Percentiles rank a stretch among this genome's conserved stretches.
phyloP scores from a whole-genome alignment of 768 basidiomycete genomes.

The Trametes cingulata region DNA sequence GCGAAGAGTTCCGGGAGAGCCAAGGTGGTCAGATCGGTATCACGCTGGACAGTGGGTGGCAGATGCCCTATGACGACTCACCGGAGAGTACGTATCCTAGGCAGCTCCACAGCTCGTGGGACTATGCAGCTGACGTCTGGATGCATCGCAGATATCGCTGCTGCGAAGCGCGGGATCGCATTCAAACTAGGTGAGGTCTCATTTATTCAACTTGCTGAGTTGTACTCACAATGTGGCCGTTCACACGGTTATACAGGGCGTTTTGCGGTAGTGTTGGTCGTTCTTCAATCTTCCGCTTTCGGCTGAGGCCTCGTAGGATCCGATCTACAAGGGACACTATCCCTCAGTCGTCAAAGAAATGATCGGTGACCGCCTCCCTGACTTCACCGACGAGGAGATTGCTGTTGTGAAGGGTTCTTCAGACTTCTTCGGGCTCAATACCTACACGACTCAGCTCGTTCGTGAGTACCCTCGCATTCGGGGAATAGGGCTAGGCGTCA shows the following conservation, averaged over 20 bases:
- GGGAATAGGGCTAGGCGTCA: neutral
- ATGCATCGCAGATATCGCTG: constrained; percentile 36
- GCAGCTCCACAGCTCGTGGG: neutral
- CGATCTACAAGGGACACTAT: constrained; percentile 72
- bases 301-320: constrained; percentile 42
- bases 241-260: too few relatives aligned
- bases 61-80: constrained; percentile 67
- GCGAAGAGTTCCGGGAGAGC: constrained; percentile 60
- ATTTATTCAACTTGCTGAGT: too few relatives aligned
- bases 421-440: constrained; percentile 75
- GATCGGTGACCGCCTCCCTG: constrained; percentile 57
- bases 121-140: neutral
- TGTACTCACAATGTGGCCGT: too few relatives aligned
- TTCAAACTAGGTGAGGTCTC: constrained; percentile 43
- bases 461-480: constrained; percentile 39
- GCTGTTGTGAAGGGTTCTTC: constrained; percentile 61
- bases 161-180: constrained; percentile 44
- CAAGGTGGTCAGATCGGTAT: constrained; percentile 75
- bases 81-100: constrained; percentile 63
- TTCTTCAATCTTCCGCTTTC: neutral
- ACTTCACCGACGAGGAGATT: constrained; percentile 57
- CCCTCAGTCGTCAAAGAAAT: constrained; percentile 58
- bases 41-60: constrained; percentile 78
- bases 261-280: constrained; percentile 15
- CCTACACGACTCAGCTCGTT: constrained; percentile 66